These are phyloP conservation scores for Tricholoma hemisulphureum DNA, from an alignment of 768 basidiomycete species.

Conservation along the genomic window DNA sequence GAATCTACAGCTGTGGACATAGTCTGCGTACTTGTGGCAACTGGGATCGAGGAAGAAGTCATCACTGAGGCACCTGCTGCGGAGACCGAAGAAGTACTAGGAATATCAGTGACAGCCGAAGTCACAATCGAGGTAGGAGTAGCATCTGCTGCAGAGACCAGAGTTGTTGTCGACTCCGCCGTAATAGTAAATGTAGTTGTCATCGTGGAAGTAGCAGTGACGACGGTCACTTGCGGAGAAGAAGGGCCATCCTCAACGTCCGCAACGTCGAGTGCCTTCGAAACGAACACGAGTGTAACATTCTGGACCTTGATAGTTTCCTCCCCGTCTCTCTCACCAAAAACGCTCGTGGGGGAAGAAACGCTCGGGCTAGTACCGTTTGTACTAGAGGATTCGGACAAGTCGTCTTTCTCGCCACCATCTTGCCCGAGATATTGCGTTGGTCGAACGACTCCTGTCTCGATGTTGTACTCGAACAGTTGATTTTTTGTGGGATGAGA, in stretches of 20 bases:
- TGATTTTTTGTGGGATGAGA: constrained; percentile 46
- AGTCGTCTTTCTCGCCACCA: constrained; percentile 20
- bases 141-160: constrained; percentile 16
- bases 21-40: neutral
- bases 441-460: constrained; percentile 51
- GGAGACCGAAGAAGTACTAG: neutral
- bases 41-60: neutral
- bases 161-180: constrained; percentile 13
- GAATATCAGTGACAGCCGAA: neutral
- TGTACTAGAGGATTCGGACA: neutral
- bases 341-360: constrained; percentile 9
- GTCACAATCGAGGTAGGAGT: constrained; percentile 1
- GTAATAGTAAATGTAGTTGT: constrained; percentile 29
- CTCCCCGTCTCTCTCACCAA: constrained; percentile 20
- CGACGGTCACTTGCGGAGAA: constrained; percentile 9
- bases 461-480: constrained; percentile 53
- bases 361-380: neutral
- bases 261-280: constrained; percentile 32
- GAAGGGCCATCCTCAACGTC: constrained; percentile 15
- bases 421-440: constrained; percentile 40
- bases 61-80: constrained; percentile 1
- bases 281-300: constrained; percentile 55
- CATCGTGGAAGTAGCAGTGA: constrained; percentile 22
- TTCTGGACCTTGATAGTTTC: constrained; percentile 30
- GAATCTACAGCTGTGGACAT: neutral